A percentile compares a stretch with the other conserved stretches of the same genome.
phyloP scores from a whole-genome alignment of 345 rosid genomes.

The Citrus hindsii region DNA sequence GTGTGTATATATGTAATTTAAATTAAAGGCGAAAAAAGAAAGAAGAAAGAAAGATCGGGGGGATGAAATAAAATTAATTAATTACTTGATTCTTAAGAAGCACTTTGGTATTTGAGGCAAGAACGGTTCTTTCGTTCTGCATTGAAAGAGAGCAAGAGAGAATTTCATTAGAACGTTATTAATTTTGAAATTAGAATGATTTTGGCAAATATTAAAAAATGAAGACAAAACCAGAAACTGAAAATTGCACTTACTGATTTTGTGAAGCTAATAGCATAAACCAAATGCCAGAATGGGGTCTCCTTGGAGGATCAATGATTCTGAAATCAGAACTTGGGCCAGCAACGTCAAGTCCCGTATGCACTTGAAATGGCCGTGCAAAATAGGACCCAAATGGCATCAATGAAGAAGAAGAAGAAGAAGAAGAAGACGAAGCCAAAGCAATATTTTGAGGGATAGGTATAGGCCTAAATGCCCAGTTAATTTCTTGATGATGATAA shows the following conservation, averaged over 20 bases:
- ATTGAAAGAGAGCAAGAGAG: slow-evolving; percentile 11
- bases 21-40: not conserved
- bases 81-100: slow-evolving; percentile 97
- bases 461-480: slow-evolving; percentile 65
- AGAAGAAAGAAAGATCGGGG: not conserved
- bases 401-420: slow-evolving; percentile 45
- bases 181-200: not conserved
- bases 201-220: not conserved
- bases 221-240: not conserved
- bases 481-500: slow-evolving; percentile 49
- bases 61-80: slow-evolving; percentile 16
- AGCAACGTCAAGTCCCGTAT: slow-evolving; percentile 41
- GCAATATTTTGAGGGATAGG: slow-evolving; percentile 36
- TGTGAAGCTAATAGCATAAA: slow-evolving; percentile 87
- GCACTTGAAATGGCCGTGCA: slow-evolving; percentile 51
- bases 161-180: not conserved
- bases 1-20: no score
- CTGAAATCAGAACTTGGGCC: slow-evolving; percentile 68
- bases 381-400: slow-evolving; percentile 60
- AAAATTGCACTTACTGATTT: slow-evolving; percentile 75
- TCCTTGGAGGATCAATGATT: slow-evolving; percentile 74
- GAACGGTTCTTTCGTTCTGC: slow-evolving; percentile 81
- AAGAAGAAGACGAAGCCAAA: slow-evolving; percentile 28
- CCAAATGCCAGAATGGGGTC: slow-evolving; percentile 94
- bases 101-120: slow-evolving; percentile 94